Base-by-base conservation (phyloP, 257 asterid genomes). In the Nicotiana knightiana region DNA sequence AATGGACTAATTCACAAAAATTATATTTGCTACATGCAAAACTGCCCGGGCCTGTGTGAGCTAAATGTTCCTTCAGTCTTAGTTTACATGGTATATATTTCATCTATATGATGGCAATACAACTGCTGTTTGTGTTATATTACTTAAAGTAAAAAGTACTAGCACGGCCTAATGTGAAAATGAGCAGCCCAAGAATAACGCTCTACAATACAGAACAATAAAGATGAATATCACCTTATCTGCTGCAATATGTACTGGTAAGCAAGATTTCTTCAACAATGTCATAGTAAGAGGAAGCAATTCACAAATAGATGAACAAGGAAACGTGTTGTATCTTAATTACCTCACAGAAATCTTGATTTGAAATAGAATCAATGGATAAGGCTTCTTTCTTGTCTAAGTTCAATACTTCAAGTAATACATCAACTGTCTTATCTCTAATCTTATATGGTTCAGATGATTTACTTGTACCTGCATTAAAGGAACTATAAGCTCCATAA, bases 321-420 rank as follows among this genome's bases (percentile, higher is more conserved):
- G 39, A 75, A 75, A 24, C 3, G 11, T 24, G 24, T 24, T 43
- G 46, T 71, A 21, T 51, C 79, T 75, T 51, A 26, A 62, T 87
- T 90, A 96, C 99, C 98, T 91, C 97, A 33, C 97, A 89, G 81
- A 93, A 93, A 54, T 90, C 98, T 81, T 89, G 92, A 89, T 96
- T 87, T 67, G 99, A 96, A 85, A 96, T 87, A 79, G 91, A 82
- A 87, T 93, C 98, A 76, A 94, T 80, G 33, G 96, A 85, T 65
- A 93, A 81, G 8, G 88, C 82, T 89, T 94, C 99, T 87, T 88
- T 96, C 89, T 90, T 93, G 90, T 90, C 87, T 77, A 96, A 86
- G 85, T 94, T 96, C 62, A 91, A 80, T 82, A 94, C 93, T 91
- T 96, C 98, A 81, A 96, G 97, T 93, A 92, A 88, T 81, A 90